Evolutionary conservation across 192 early-diverging fungal species (phyloP).

Genomic region (Kickxella alabastrina): DNA sequence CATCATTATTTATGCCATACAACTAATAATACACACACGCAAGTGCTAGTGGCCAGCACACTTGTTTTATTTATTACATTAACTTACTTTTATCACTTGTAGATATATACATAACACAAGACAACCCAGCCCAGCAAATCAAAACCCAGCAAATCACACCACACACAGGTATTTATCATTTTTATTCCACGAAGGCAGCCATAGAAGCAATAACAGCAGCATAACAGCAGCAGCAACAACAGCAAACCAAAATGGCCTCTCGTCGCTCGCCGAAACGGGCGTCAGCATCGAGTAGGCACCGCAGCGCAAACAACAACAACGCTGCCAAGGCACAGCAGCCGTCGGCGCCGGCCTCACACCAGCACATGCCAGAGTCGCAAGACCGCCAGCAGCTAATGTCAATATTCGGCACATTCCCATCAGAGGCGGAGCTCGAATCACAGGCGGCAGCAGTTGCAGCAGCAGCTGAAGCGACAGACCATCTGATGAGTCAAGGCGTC

Average conservation of each 20-base stretch:
- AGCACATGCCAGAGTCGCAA: neutral
- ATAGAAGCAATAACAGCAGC: neutral
- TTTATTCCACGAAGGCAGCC: too few relatives aligned
- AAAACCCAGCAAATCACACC: too few relatives aligned
- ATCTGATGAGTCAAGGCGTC: neutral
- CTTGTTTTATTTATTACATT: neutral
- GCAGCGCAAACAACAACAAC: neutral
- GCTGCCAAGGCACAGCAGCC: neutral
- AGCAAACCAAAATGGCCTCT: slow-evolving; percentile 11
- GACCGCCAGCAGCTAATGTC: slow-evolving; percentile 29
- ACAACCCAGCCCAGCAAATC: too few relatives aligned
- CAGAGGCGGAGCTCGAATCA: neutral
- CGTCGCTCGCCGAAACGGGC: slow-evolving; percentile 1
- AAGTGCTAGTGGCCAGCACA: neutral
- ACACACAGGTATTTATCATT: too few relatives aligned
- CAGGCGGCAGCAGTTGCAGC: neutral
- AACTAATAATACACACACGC: neutral
- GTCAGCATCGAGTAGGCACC: neutral
- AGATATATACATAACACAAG: neutral
- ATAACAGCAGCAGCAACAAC: neutral
- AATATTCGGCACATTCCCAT: slow-evolving; percentile 21
- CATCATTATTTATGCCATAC: neutral
- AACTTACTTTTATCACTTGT: neutral
- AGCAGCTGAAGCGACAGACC: neutral
- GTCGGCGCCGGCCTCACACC: neutral